phyloP scores from a whole-genome alignment of 2,329 filamentous ascomycete genomes.

The Venturia carpophila region DNA sequence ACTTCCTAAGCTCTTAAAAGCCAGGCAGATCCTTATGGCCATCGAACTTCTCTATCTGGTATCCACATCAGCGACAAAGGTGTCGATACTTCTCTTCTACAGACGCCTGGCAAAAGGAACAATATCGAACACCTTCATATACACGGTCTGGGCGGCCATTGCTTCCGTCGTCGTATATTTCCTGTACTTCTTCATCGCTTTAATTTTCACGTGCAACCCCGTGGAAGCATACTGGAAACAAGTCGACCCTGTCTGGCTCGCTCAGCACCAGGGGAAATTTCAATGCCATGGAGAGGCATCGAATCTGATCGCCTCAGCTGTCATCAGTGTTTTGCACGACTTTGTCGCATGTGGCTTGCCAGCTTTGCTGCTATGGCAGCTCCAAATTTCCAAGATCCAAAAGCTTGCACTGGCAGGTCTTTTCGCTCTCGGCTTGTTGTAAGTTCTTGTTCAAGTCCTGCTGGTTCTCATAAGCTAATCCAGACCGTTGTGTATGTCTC shows the following conservation, averaged over 20 bases:
- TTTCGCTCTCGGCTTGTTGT: conserved; percentile 16
- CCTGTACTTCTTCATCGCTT: conserved; percentile 19
- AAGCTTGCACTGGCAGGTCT: conserved; percentile 20
- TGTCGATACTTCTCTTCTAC: conserved; percentile 23
- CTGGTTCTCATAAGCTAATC: conserved; percentile 25
- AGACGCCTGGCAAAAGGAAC: conserved; percentile 20
- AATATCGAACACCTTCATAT: conserved; percentile 13
- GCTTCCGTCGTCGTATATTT: conserved; percentile 20
- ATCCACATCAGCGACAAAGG: conserved; percentile 22
- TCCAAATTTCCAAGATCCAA: conserved; percentile 21
- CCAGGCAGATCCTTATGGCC: conserved; percentile 21
- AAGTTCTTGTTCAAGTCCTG: conserved; percentile 11
- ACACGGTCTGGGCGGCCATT: conserved; percentile 15
- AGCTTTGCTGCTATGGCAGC: conserved; percentile 21
- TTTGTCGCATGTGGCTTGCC: conserved; percentile 22
- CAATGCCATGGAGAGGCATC: conserved; percentile 21
- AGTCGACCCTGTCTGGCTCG: conserved; percentile 20
- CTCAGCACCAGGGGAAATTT: conserved; percentile 19
- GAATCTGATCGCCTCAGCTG: conserved; percentile 20
- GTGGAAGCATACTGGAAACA: conserved; percentile 23
- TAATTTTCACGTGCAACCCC: conserved; percentile 22
- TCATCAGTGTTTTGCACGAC: conserved; percentile 21
- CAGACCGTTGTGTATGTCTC: conserved; percentile 25
- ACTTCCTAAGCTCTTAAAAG: conserved; percentile 14
- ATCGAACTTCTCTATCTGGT: conserved; percentile 23